Evolutionary conservation across 148 eudicot genomes (phyloP).

Genomic region (Drosera capensis): DNA sequence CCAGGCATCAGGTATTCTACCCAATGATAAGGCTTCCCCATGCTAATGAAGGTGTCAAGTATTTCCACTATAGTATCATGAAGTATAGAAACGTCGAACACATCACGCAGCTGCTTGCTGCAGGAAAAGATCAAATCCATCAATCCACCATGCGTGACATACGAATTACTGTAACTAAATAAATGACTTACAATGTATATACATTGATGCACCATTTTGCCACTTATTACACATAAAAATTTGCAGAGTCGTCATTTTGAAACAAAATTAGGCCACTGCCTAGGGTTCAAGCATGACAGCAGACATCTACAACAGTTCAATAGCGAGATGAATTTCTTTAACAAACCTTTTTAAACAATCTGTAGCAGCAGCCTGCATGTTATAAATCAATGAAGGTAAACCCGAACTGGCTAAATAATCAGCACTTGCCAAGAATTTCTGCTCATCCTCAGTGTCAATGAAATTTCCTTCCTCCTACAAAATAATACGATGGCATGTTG

Average conservation of each 20-base stretch:
- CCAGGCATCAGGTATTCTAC: slow-evolving; percentile 71
- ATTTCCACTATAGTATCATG: slow-evolving; percentile 57
- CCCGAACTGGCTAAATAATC: slow-evolving; percentile 65
- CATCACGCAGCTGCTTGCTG: slow-evolving; percentile 81
- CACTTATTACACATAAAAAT: no score
- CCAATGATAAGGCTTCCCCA: slow-evolving; percentile 66
- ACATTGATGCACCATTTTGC: no score
- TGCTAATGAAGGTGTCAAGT: slow-evolving; percentile 66
- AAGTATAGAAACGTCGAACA: slow-evolving; percentile 35
- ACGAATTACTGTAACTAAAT: no score
- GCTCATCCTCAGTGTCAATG: slow-evolving; percentile 61
- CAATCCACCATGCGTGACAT: no score
- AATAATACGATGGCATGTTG: no score
- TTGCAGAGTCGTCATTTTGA: no score
- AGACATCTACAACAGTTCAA: not conserved
- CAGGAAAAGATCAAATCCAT: slow-evolving; percentile 16
- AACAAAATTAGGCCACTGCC: no score
- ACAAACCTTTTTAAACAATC: slow-evolving; percentile 59
- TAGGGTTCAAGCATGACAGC: no score
- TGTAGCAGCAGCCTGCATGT: slow-evolving; percentile 59
- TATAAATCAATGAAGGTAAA: slow-evolving; percentile 37
- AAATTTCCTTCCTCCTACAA: slow-evolving; percentile 69
- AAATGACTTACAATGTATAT: no score
- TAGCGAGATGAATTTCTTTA: no score
- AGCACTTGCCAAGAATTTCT: slow-evolving; percentile 57